Conservation (phyloP, 306 rosid species). For the Prunus persica region Prunus_persica_NCBIv2 NC_034014.1:4092001-4092500, state of each 20-base stretch:
- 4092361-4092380: not conserved
- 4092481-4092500: slow-evolving; percentile 11
- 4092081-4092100: too few species aligned
- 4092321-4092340: not conserved
- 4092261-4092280: too few species aligned
- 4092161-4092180: too few species aligned
- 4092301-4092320: not conserved
- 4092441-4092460: not conserved
- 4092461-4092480: not conserved
- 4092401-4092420: not conserved
- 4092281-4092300: not conserved
- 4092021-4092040: too few species aligned
- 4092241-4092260: not conserved
- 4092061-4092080: too few species aligned
- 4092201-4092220: too few species aligned
- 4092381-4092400: not conserved
- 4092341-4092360: not conserved
- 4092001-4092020: too few species aligned
- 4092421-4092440: not conserved
- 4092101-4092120: too few species aligned
- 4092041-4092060: too few species aligned
- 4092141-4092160: too few species aligned
- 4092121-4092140: too few species aligned
- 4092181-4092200: too few species aligned
- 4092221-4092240: not conserved